Conservation (phyloP, 2,329 filamentous ascomycete species). For the Chaetothyriales sp. region DNA sequence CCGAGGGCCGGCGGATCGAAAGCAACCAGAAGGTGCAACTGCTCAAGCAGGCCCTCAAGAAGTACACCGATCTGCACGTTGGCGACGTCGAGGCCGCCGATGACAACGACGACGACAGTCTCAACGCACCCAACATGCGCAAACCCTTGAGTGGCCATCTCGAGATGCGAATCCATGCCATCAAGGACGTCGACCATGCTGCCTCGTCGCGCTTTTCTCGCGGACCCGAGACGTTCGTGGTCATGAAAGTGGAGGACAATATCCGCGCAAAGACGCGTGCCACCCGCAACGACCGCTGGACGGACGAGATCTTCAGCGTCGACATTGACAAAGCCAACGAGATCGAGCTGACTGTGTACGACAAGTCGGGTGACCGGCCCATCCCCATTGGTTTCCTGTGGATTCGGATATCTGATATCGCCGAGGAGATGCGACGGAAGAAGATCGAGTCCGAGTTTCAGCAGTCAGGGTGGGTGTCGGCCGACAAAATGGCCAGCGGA, state of each 20-base stretch:
- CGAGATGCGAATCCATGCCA: conserved; percentile 68
- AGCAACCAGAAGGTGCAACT: conserved; percentile 97
- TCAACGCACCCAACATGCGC: conserved; percentile 85
- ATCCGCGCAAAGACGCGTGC: conserved; percentile 76
- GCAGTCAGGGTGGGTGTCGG: conserved; percentile 89
- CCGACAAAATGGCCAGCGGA: conserved; percentile 72
- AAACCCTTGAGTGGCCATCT: conserved; percentile 91
- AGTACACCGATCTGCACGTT: conserved; percentile 94
- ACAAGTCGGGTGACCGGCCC: conserved; percentile 79
- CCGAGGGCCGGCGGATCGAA: conserved; percentile 75
- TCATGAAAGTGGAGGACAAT: conserved; percentile 91
- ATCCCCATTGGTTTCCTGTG: conserved; percentile 90
- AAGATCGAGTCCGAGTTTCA: conserved; percentile 94
- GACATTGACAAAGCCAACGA: conserved; percentile 98
- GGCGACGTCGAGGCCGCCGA: conserved; percentile 64
- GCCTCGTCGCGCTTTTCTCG: conserved; percentile 68
- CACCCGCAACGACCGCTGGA: conserved; percentile 78
- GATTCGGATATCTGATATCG: conserved; percentile 92
- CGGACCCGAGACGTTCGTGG: conserved; percentile 86
- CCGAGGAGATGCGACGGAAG: conserved; percentile 92
- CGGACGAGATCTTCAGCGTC: conserved; percentile 77
- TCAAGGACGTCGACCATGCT: conserved; percentile 90
- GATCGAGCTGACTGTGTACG: conserved; percentile 93
- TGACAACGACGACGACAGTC: conserved; percentile 78
- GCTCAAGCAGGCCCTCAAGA: conserved; percentile 84